Evolutionary conservation across 2,329 filamentous ascomycete species (phyloP).

Genomic region (Metarhizium brunneum): DNA sequence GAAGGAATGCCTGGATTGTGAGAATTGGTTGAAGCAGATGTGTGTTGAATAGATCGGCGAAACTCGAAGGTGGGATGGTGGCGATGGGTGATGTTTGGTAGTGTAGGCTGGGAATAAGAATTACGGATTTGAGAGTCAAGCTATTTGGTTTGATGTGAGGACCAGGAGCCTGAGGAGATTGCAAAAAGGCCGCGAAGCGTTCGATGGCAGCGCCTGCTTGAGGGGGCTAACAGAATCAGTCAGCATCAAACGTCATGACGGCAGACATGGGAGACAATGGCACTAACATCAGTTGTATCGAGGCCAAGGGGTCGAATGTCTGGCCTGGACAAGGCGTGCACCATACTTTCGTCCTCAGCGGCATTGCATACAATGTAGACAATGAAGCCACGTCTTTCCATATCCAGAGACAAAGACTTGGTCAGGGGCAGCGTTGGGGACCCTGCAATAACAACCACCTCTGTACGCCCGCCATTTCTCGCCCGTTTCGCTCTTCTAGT

Average conservation of each 20-base stretch:
- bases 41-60: constrained; percentile 86
- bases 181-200: constrained; percentile 62
- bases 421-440: constrained; percentile 77
- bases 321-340: constrained; percentile 65
- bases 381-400: constrained; percentile 87
- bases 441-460: constrained; percentile 84
- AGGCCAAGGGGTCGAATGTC: constrained; percentile 78
- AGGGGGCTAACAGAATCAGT: constrained; percentile 42
- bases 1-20: constrained; percentile 82
- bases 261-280: neutral
- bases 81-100: constrained; percentile 80
- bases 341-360: constrained; percentile 73
- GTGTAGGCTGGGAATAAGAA: constrained; percentile 73
- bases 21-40: constrained; percentile 85
- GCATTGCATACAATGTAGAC: constrained; percentile 84
- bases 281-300: constrained; percentile 68
- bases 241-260: neutral
- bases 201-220: constrained; percentile 60
- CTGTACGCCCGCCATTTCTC: constrained; percentile 72
- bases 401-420: constrained; percentile 70
- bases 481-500: constrained; percentile 69
- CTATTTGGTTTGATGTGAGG: constrained; percentile 67
- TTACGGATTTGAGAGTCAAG: constrained; percentile 66
- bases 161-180: constrained; percentile 66
- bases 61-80: constrained; percentile 72